These are phyloP conservation scores for Odontarrhena argentea DNA, from an alignment of 345 rosid species.

Conservation along the genomic window DNA sequence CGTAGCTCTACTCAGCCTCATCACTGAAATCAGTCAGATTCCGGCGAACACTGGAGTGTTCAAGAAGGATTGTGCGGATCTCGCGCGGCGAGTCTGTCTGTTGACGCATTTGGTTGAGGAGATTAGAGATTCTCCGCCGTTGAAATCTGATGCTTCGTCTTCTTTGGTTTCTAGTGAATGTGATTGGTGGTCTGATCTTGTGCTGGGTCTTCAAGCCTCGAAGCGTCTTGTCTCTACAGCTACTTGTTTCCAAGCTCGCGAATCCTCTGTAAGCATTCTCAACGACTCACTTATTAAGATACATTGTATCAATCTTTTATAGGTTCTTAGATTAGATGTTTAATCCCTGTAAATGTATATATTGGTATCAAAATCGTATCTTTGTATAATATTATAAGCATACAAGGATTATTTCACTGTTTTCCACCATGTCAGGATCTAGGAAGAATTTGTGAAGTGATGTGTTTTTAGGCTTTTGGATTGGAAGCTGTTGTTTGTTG, in stretches of 20 bases:
- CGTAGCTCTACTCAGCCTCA: conserved; percentile 28
- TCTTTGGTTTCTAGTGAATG: conserved; percentile 23
- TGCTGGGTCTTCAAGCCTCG: conserved; percentile 57
- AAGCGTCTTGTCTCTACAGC: conserved; percentile 58
- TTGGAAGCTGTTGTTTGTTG: conserved; percentile 18
- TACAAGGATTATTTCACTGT: conserved; percentile 2
- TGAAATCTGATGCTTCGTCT: conserved; percentile 33
- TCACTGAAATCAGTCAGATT: conserved; percentile 34
- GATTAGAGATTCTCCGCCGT: conserved; percentile 49
- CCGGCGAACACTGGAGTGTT: conserved; percentile 39
- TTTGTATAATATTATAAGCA: neutral
- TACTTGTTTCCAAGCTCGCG: conserved; percentile 41
- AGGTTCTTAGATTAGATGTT: neutral
- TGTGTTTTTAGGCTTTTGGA: neutral
- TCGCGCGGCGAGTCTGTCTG: conserved; percentile 67
- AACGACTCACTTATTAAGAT: neutral
- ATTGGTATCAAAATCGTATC: neutral
- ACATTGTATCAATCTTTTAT: too few species aligned
- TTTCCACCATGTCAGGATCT: conserved; percentile 8
- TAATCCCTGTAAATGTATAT: neutral
- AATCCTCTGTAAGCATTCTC: conserved; percentile 58
- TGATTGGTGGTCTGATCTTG: conserved; percentile 74
- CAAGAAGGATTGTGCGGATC: conserved; percentile 79
- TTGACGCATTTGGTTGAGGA: conserved; percentile 85
- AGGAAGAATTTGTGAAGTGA: neutral